These are phyloP conservation scores for Xylariaceae sp. DNA, from an alignment of 2,329 filamentous ascomycete genomes.

Conservation along the genomic window DNA sequence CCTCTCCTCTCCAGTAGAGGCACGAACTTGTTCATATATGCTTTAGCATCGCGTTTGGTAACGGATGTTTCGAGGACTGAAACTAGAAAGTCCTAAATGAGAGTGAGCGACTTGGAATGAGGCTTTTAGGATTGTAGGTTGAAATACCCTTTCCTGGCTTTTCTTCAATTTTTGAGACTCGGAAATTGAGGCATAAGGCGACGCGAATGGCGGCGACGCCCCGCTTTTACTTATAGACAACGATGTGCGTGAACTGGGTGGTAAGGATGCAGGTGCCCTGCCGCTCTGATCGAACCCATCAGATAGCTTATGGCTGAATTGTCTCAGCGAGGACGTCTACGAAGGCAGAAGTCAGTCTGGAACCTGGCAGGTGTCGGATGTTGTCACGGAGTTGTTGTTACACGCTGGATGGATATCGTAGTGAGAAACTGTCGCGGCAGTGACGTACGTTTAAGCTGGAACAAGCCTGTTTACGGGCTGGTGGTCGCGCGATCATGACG, in stretches of 20 bases:
- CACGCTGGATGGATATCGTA: neutral
- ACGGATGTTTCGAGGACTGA: conserved; percentile 85
- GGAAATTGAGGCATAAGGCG: conserved; percentile 39
- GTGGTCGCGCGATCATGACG: conserved; percentile 40
- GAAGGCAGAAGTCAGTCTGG: conserved; percentile 9
- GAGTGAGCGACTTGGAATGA: conserved; percentile 8
- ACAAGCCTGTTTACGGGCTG: conserved; percentile 40
- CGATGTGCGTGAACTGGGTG: conserved; percentile 21
- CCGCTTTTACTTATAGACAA: conserved; percentile 27
- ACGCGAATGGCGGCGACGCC: conserved; percentile 27
- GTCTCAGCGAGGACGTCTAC: conserved; percentile 6
- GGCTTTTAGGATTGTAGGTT: conserved; percentile 1
- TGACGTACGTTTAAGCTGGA: conserved; percentile 35
- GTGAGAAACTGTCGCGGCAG: conserved; percentile 2
- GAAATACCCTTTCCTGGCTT: conserved; percentile 45
- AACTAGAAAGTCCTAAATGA: conserved; percentile 72
- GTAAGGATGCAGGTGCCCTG: conserved; percentile 9
- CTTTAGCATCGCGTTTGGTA: conserved; percentile 88
- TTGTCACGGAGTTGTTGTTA: conserved; percentile 1
- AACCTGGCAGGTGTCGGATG: conserved; percentile 5
- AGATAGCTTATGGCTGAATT: conserved; percentile 20
- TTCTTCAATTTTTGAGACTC: conserved; percentile 47
- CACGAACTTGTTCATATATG: conserved; percentile 83
- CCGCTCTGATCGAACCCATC: conserved; percentile 21
- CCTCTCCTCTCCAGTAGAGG: conserved; percentile 33